Conservation (phyloP, 1,139 yeast genomes). For the Starmera stellimalicola region DNA sequence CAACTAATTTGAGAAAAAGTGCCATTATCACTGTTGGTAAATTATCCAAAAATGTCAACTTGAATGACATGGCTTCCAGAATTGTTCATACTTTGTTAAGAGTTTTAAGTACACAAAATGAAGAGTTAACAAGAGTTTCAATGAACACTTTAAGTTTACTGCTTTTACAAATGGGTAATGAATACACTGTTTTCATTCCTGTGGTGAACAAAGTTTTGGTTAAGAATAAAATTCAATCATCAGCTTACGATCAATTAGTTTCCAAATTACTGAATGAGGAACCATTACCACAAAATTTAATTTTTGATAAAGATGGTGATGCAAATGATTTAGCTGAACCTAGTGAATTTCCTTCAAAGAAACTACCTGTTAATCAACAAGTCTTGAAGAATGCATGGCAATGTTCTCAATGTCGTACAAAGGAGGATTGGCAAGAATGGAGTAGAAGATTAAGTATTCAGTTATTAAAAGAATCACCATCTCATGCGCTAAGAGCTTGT, state of each 20-base stretch:
- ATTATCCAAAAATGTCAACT: constrained; percentile 59
- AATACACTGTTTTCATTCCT: constrained; percentile 82
- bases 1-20: constrained; percentile 47
- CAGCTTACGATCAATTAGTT: constrained; percentile 74
- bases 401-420: constrained; percentile 76
- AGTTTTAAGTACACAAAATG: constrained; percentile 47
- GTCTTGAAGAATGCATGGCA: constrained; percentile 76
- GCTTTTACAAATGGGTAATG: constrained; percentile 73
- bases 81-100: constrained; percentile 82
- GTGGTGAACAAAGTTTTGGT: constrained; percentile 66
- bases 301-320: constrained; percentile 61
- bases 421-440: constrained; percentile 99
- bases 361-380: constrained; percentile 46
- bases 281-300: constrained; percentile 71
- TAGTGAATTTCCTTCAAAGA: constrained; percentile 62
- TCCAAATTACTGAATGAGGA: constrained; percentile 78
- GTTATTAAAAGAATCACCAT: constrained; percentile 83
- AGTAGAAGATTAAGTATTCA: constrained; percentile 79
- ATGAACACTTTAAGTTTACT: constrained; percentile 78
- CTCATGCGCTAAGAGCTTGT: constrained; percentile 91
- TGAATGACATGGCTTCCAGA: constrained; percentile 85
- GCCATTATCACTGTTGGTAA: constrained; percentile 85
- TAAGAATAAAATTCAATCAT: constrained; percentile 56
- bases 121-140: constrained; percentile 54
- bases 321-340: constrained; percentile 49